Evolutionary conservation across 2,329 filamentous ascomycete species (phyloP).

Genomic region (Microdochium paspali): DNA sequence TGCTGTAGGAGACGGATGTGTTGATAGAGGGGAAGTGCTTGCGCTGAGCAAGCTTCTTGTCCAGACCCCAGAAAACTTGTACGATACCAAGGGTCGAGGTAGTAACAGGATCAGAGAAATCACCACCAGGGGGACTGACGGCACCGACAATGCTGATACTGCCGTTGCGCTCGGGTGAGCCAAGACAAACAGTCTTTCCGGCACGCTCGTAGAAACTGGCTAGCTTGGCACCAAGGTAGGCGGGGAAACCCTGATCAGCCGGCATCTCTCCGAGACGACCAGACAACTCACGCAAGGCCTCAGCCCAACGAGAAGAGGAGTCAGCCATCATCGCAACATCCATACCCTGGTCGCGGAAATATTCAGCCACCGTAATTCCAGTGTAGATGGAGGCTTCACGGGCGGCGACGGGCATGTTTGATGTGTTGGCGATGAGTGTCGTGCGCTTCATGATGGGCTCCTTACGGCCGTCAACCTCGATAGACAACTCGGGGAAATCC

Average conservation of each 20-base stretch:
- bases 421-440: slow-evolving; percentile 95
- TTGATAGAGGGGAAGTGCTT: slow-evolving; percentile 99
- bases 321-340: slow-evolving; percentile 99
- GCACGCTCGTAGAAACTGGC: slow-evolving; percentile 99
- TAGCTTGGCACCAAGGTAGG: slow-evolving; percentile 91
- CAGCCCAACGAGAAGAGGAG: slow-evolving; percentile 95
- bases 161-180: slow-evolving; percentile 79
- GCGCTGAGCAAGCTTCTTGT: slow-evolving; percentile 98
- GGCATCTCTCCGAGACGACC: slow-evolving; percentile 99
- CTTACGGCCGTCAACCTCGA: slow-evolving; percentile 86
- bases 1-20: slow-evolving; percentile 88
- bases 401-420: slow-evolving; percentile 98
- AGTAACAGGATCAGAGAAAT: slow-evolving; percentile 98
- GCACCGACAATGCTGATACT: slow-evolving; percentile 97
- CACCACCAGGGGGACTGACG: slow-evolving; percentile 93
- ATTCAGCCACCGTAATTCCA: slow-evolving; percentile 87
- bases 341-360: slow-evolving; percentile 95
- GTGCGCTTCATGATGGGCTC: slow-evolving; percentile 99
- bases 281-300: slow-evolving; percentile 96
- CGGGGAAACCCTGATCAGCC: slow-evolving; percentile 98
- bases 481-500: slow-evolving; percentile 97
- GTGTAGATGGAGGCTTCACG: slow-evolving; percentile 99
- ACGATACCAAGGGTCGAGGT: slow-evolving; percentile 91
- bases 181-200: slow-evolving; percentile 74
- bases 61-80: slow-evolving; percentile 98